Evolutionary conservation across 148 eudicot species (phyloP).

Genomic region (Heliosperma pusillum): DNA sequence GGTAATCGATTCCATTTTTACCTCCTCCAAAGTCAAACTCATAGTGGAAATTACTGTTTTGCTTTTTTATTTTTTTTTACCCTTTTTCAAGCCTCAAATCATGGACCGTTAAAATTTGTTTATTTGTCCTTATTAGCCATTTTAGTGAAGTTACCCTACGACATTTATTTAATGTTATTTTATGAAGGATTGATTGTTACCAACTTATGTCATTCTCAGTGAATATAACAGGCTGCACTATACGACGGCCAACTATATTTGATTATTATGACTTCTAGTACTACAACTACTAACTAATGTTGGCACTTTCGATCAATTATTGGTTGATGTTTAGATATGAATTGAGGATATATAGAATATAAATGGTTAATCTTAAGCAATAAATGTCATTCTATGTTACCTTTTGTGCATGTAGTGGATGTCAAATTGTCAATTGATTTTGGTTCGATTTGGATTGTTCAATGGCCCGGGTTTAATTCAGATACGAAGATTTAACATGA

Average conservation of each 20-base stretch:
- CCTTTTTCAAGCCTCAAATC: neutral
- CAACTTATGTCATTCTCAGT: conserved; percentile 21
- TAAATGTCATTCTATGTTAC: neutral
- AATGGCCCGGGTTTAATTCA: no score
- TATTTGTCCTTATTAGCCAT: neutral
- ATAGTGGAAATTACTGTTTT: neutral
- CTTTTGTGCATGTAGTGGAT: no score
- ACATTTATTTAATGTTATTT: no score
- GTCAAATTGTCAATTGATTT: no score
- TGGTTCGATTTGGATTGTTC: no score
- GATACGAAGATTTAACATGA: no score
- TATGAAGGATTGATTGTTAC: conserved; percentile 17
- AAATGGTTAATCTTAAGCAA: neutral
- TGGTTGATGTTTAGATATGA: neutral
- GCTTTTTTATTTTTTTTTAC: no score
- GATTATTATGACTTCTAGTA: neutral
- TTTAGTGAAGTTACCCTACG: no score
- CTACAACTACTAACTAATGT: conserved; percentile 1
- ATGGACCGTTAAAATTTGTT: neutral
- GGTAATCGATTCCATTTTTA: neutral
- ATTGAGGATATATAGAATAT: neutral
- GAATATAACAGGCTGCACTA: neutral
- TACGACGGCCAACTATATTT: neutral
- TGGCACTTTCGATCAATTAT: neutral
- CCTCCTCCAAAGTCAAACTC: neutral